Evolutionary conservation across 2,329 filamentous ascomycete genomes (phyloP).

Genomic region (Colletotrichum scovillei): DNA sequence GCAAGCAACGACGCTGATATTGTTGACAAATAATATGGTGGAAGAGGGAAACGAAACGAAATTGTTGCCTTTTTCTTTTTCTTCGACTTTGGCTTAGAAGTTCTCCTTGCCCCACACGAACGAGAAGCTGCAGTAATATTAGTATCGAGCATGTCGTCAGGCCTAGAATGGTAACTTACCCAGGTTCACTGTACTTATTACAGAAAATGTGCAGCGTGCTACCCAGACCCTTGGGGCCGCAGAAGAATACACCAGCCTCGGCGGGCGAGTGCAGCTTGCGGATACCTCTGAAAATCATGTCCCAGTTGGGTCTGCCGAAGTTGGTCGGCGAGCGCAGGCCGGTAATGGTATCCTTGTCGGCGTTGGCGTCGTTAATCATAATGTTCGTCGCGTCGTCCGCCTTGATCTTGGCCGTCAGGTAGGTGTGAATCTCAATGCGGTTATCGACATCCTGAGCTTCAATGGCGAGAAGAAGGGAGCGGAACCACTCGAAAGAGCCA

Average conservation of each 20-base stretch:
- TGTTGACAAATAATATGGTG: slow-evolving; percentile 32
- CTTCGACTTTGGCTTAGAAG: slow-evolving; percentile 56
- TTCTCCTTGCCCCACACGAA: slow-evolving; percentile 79
- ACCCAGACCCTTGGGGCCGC: slow-evolving; percentile 83
- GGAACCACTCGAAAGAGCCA: slow-evolving; percentile 90
- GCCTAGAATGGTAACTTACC: slow-evolving; percentile 59
- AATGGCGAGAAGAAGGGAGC: slow-evolving; percentile 84
- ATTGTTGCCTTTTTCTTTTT: slow-evolving; percentile 20
- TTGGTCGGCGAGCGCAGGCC: slow-evolving; percentile 85
- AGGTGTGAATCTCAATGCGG: slow-evolving; percentile 90
- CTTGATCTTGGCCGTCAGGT: slow-evolving; percentile 89
- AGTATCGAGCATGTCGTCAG: slow-evolving; percentile 17
- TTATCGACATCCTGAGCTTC: slow-evolving; percentile 87
- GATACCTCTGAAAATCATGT: slow-evolving; percentile 88
- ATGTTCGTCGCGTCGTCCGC: slow-evolving; percentile 88
- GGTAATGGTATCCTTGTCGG: slow-evolving; percentile 86
- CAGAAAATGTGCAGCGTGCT: slow-evolving; percentile 84
- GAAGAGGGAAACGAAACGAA: slow-evolving; percentile 35
- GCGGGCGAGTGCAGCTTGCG: slow-evolving; percentile 80
- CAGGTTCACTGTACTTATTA: slow-evolving; percentile 88
- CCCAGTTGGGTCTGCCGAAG: slow-evolving; percentile 89
- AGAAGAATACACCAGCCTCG: slow-evolving; percentile 86
- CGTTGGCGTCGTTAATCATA: slow-evolving; percentile 91
- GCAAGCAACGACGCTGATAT: slow-evolving; percentile 25
- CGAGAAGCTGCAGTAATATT: slow-evolving; percentile 60